A percentile compares a stretch with the other conserved stretches of the same genome.
phyloP scores from a whole-genome alignment of 2,329 filamentous ascomycete genomes.

The Elsinoe necatrix region DNA sequence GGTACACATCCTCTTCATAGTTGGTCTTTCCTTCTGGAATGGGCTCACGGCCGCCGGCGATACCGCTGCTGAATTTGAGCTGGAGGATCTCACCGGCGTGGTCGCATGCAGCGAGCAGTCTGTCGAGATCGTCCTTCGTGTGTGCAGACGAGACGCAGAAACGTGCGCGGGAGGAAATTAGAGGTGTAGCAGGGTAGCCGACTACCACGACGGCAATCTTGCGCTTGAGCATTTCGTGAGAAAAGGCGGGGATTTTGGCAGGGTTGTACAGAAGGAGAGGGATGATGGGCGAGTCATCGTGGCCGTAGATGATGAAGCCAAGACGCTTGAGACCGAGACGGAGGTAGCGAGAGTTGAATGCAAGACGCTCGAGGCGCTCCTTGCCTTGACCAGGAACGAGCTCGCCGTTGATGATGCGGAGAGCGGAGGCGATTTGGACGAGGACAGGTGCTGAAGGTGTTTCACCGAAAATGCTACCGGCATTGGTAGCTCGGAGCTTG shows the following conservation, averaged over 20 bases:
- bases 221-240: slow-evolving; percentile 94
- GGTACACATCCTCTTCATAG: slow-evolving; percentile 60
- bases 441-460: slow-evolving; percentile 79
- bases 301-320: slow-evolving; percentile 91
- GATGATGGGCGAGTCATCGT: slow-evolving; percentile 96
- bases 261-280: slow-evolving; percentile 92
- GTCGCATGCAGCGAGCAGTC: slow-evolving; percentile 79
- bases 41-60: slow-evolving; percentile 77
- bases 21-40: slow-evolving; percentile 62
- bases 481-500: slow-evolving; percentile 78
- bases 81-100: slow-evolving; percentile 87
- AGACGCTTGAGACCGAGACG: slow-evolving; percentile 93
- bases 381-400: slow-evolving; percentile 84
- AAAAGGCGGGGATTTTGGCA: slow-evolving; percentile 98
- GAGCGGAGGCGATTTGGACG: slow-evolving; percentile 78
- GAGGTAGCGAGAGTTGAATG: slow-evolving; percentile 98
- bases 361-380: slow-evolving; percentile 88
- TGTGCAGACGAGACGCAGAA: slow-evolving; percentile 95
- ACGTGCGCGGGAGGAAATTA: slow-evolving; percentile 87
- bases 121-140: slow-evolving; percentile 96
- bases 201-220: slow-evolving; percentile 98
- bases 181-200: slow-evolving; percentile 89
- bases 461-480: slow-evolving; percentile 79
- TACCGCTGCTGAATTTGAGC: slow-evolving; percentile 92
- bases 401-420: slow-evolving; percentile 84